Evolutionary conservation across 2,329 filamentous ascomycete species (phyloP), one percentile per base, ranked within the genome.

Genomic region (Nigrospora sphaerica): DNA sequence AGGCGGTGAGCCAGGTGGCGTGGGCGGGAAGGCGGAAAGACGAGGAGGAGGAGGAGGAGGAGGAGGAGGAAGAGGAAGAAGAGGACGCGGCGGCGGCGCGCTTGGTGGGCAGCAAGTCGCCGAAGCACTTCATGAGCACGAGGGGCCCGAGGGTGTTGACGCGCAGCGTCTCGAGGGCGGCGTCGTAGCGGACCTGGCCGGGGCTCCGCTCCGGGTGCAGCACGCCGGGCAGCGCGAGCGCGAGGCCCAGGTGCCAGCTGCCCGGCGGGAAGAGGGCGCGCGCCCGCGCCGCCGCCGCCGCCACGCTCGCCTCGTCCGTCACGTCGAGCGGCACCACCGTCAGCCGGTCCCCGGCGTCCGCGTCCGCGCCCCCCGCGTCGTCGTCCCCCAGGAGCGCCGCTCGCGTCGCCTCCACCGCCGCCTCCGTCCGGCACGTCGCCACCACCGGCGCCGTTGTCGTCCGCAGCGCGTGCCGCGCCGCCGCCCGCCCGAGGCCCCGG

Each of bases 51-150:
- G n/a, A n/a, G 14, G 34, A 2, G 34, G 14, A 5, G 14, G 34
- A 5, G 16, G 34, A 6, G 28, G 39, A 18, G 3, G 39, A 32
- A 2, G 40, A 9, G 7, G 39, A 12, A 5, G 39, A 17, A n/a
- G n/a, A n/a, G n/a, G n/a, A n/a, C n/a, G 23, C 23, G 23, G 23
- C 7, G 7, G 23, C 23, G 5, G 2, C 5, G 5, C 23, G 5
- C 23, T 28, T 28, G 23, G 23, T 9, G 5, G 40, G 40, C 3
- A 42, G 32, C 17, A 34, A 31, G 28, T 69, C 68, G 0, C 73
- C 72, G 55, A 93, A 87, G 63, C 89, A 81, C 65, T 93, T 93
- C 59, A 88, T 77, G 47, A 92, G 73, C 45, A 93, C 70, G 58
- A 93, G 70, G 1, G 86, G 86, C 0, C 86, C 87, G 3, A 93